Conservation (phyloP, 2,329 filamentous ascomycete genomes). For the Cytospora schulzeri region DNA sequence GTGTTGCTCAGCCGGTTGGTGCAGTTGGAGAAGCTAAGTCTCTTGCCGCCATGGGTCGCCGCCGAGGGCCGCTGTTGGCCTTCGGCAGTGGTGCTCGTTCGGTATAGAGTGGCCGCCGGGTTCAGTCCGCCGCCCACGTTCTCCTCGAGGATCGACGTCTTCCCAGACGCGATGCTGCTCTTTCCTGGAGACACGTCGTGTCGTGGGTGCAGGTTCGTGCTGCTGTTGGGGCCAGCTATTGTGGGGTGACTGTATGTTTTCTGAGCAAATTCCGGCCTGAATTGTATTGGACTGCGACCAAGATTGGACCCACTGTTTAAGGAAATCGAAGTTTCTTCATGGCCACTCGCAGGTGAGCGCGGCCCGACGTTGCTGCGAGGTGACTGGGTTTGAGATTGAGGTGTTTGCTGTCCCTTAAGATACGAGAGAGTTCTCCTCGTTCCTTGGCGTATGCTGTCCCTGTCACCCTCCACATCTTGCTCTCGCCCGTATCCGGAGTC, state of each 20-base stretch:
- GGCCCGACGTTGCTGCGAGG: slow-evolving; percentile 30
- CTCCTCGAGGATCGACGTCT: slow-evolving; percentile 17
- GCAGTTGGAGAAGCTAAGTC: slow-evolving; percentile 63
- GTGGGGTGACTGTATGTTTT: slow-evolving; percentile 51
- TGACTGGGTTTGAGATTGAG: slow-evolving; percentile 38
- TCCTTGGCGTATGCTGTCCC: slow-evolving; percentile 45
- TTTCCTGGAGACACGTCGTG: slow-evolving; percentile 15
- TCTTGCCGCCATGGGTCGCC: slow-evolving; percentile 51
- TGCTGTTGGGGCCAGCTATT: slow-evolving; percentile 11
- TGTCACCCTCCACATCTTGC: slow-evolving; percentile 31
- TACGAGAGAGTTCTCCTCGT: slow-evolving; percentile 55
- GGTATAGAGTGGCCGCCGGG: slow-evolving; percentile 30
- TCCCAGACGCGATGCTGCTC: slow-evolving; percentile 18
- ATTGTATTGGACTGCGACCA: slow-evolving; percentile 36
- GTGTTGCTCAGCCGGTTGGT: slow-evolving; percentile 63
- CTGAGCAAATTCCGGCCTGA: slow-evolving; percentile 46
- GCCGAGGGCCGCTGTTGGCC: slow-evolving; percentile 49
- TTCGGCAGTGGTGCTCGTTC: slow-evolving; percentile 26
- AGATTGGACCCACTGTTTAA: slow-evolving; percentile 35
- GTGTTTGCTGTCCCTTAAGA: slow-evolving; percentile 48
- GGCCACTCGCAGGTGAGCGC: slow-evolving; percentile 38
- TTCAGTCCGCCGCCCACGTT: slow-evolving; percentile 18
- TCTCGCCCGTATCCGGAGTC: slow-evolving; percentile 46
- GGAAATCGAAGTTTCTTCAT: slow-evolving; percentile 38
- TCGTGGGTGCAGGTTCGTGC: slow-evolving; percentile 4